phyloP scores from a whole-genome alignment of 2,329 filamentous ascomycete species.

The Nannizzia gypsea region DNA sequence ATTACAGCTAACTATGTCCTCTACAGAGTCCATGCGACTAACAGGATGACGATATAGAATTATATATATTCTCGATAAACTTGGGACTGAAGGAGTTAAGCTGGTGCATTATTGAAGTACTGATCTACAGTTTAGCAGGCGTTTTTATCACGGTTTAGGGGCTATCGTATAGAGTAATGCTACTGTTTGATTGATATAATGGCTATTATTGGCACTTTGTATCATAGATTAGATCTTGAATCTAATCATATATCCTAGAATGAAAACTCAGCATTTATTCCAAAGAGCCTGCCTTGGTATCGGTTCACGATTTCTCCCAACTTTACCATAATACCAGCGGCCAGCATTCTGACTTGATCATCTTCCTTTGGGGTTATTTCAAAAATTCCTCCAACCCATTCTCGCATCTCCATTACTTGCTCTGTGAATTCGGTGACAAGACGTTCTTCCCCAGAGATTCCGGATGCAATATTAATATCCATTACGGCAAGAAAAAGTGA shows the following conservation, averaged over 20 bases:
- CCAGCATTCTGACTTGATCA: constrained; percentile 42
- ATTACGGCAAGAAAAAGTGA: constrained; percentile 69
- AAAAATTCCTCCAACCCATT: constrained; percentile 74
- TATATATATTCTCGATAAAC: background rate
- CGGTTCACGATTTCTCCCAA: constrained; percentile 70
- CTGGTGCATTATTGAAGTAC: background rate
- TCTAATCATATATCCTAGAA: background rate
- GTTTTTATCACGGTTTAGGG: background rate
- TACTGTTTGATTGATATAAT: background rate
- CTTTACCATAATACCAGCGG: constrained; percentile 70
- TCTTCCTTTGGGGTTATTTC: constrained; percentile 39
- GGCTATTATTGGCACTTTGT: background rate
- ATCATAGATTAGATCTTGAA: background rate
- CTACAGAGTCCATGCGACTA: background rate
- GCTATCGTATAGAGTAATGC: background rate
- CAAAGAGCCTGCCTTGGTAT: constrained; percentile 65
- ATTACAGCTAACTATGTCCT: background rate
- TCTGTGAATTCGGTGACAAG: constrained; percentile 63
- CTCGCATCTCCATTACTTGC: constrained; percentile 71
- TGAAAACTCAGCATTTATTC: constrained; percentile 45
- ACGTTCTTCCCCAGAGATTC: constrained; percentile 46
- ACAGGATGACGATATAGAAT: background rate
- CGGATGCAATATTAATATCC: constrained; percentile 55
- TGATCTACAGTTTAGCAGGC: background rate
- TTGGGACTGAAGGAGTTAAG: background rate